These are phyloP conservation scores for Tricholoma furcatifolium DNA, from an alignment of 768 basidiomycete species.

Conservation along the genomic window DNA sequence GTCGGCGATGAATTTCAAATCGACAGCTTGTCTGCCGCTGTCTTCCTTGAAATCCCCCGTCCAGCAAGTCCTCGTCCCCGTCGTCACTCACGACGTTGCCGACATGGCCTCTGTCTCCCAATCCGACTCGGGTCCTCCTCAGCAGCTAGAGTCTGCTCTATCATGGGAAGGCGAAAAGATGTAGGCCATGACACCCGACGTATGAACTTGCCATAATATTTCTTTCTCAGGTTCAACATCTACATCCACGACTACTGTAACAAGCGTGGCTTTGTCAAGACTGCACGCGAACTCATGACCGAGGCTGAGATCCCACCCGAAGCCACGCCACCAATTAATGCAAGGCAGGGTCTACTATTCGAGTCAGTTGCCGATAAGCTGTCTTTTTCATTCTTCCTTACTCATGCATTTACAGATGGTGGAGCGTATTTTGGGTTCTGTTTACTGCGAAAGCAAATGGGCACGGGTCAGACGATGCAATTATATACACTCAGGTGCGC, in stretches of 20 bases:
- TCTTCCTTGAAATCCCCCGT: conserved; percentile 18
- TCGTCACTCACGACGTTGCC: conserved; percentile 15
- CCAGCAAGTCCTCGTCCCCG: conserved; percentile 19
- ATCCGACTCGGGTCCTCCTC: conserved; percentile 23
- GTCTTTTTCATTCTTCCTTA: conserved; percentile 11
- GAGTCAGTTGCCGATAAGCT: conserved; percentile 50
- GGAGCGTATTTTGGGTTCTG: conserved; percentile 87
- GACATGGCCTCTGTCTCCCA: conserved; percentile 29
- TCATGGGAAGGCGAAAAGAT: conserved; percentile 88
- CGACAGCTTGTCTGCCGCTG: conserved; percentile 7
- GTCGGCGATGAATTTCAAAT: conserved; percentile 31
- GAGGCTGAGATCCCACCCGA: conserved; percentile 70
- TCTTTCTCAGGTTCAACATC: conserved; percentile 71
- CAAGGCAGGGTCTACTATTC: conserved; percentile 79
- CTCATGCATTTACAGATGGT: conserved; percentile 56
- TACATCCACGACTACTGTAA: conserved; percentile 85
- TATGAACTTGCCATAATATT: conserved; percentile 1
- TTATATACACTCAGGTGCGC: conserved; percentile 69
- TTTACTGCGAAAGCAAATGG: conserved; percentile 79
- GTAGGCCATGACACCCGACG: conserved; percentile 40
- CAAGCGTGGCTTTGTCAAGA: conserved; percentile 76
- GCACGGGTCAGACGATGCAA: conserved; percentile 64
- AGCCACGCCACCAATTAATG: conserved; percentile 75
- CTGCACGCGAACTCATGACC: conserved; percentile 60
- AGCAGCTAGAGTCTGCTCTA: conserved; percentile 27